These are phyloP conservation scores for Oxytropis ochrocephala DNA, from an alignment of 306 rosid genomes.

Conservation along the genomic window DNA sequence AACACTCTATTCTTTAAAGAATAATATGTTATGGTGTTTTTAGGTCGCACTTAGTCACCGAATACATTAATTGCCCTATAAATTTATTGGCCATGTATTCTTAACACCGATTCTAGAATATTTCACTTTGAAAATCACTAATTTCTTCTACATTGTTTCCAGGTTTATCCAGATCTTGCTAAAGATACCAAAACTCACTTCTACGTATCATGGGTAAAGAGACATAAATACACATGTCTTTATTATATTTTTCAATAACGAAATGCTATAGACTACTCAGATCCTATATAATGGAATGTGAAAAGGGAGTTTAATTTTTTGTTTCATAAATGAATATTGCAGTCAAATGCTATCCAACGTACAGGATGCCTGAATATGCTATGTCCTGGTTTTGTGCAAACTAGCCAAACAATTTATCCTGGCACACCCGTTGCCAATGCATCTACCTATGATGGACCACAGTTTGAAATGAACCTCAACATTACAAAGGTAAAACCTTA, in stretches of 20 bases:
- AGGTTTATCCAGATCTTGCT: neutral
- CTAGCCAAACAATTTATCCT: neutral
- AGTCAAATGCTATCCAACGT: neutral
- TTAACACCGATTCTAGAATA: neutral
- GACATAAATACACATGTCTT: neutral
- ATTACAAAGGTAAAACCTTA: neutral
- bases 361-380: conserved; percentile 4
- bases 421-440: neutral
- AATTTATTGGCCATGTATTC: too few species aligned
- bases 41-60: too few species aligned
- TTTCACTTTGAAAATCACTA: neutral
- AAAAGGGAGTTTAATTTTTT: neutral
- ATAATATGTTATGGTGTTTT: too few species aligned
- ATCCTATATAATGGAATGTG: too few species aligned
- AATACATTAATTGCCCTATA: too few species aligned
- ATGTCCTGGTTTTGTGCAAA: conserved; percentile 13
- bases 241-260: neutral
- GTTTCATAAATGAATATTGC: neutral
- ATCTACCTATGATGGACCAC: neutral
- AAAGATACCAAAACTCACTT: neutral
- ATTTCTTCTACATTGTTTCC: neutral
- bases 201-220: neutral
- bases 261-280: too few species aligned
- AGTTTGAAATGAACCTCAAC: neutral
- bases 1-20: too few species aligned